Conservation (phyloP, 2,329 filamentous ascomycete species). For the Cladophialophora bantiana region DNA sequence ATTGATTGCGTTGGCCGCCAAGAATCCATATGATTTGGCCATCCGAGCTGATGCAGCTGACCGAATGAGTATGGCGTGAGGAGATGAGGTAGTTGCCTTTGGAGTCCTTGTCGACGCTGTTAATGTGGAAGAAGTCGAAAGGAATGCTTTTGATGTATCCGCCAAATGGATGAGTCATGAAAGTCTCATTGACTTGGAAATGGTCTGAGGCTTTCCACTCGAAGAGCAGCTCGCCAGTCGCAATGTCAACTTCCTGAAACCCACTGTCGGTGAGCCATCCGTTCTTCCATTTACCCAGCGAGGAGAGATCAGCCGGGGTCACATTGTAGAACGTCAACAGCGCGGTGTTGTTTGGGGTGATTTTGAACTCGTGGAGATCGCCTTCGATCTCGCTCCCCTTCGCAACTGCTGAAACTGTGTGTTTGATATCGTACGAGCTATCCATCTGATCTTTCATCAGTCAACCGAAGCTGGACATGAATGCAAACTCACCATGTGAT, state of each 20-base stretch:
- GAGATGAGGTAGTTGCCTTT: constrained; percentile 56
- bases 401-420: constrained; percentile 27
- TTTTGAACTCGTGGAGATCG: constrained; percentile 38
- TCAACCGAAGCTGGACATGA: constrained; percentile 9
- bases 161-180: constrained; percentile 30
- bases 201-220: constrained; percentile 58
- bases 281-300: constrained; percentile 41
- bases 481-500: constrained; percentile 53
- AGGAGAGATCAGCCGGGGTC: constrained; percentile 29
- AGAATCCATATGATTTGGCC: constrained; percentile 57
- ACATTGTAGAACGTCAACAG: constrained; percentile 36
- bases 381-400: constrained; percentile 34
- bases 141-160: constrained; percentile 39
- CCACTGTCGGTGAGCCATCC: constrained; percentile 53
- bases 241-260: constrained; percentile 57
- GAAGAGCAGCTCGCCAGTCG: constrained; percentile 53
- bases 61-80: constrained; percentile 50
- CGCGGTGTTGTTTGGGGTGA: constrained; percentile 33
- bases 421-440: constrained; percentile 34
- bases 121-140: constrained; percentile 65
- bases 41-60: constrained; percentile 53
- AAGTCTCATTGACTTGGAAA: constrained; percentile 42
- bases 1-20: constrained; percentile 56
- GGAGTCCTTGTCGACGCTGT: constrained; percentile 59
- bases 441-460: constrained; percentile 29